Base-by-base conservation (phyloP, 2,329 filamentous ascomycete species). In the Colletotrichum sp. region DNA sequence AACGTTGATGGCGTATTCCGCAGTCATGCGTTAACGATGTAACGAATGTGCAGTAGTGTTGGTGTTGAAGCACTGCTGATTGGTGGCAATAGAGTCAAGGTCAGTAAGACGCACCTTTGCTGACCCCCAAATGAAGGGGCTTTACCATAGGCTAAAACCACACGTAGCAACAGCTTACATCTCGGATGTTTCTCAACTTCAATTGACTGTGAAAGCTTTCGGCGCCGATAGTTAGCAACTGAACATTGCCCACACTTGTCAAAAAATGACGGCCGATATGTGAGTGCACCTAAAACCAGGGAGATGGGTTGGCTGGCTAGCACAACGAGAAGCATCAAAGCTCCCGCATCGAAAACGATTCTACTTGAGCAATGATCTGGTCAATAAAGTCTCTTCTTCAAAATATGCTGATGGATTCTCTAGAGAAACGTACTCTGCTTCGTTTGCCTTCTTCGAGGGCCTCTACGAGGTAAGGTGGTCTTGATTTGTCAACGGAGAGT, bases 391-490 rank as follows among this genome's bases (percentile, higher is more conserved):
- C 5, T 48, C 43, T 12, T 48, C n/a, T 48, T 21, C 43, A 7
- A 48, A 7, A 21, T 3, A 21, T 48, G n/a, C 43, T 52, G n/a
- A 52, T n/a, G 12, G 0, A 52, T 21, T 13, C 10, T 52, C n/a
- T 21, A 52, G 43, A 52, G 82, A 83, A 21, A 89, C 88, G 86
- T 94, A 96, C 82, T 96, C 94, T 8, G 91, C 94, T 13, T 95
- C 94, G 0, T 94, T 93, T 80, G 94, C 94, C 83, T 96, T 96
- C 84, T 96, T 96, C 78, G 94, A 96, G 86, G 93, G 94, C 36
- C 86, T 96, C 63, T 95, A 92, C 92, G 93, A 95, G 43, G 43
- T 52, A 52, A 9, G 43, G n/a, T 52, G n/a, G 6, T 21, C n/a
- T 21, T 7, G 12, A 12, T 21, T 52, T 52, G 43, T 52, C 43